These are phyloP conservation scores for Solanum tacnaense DNA, from an alignment of 257 asterid genomes.

Conservation along the genomic window DNA sequence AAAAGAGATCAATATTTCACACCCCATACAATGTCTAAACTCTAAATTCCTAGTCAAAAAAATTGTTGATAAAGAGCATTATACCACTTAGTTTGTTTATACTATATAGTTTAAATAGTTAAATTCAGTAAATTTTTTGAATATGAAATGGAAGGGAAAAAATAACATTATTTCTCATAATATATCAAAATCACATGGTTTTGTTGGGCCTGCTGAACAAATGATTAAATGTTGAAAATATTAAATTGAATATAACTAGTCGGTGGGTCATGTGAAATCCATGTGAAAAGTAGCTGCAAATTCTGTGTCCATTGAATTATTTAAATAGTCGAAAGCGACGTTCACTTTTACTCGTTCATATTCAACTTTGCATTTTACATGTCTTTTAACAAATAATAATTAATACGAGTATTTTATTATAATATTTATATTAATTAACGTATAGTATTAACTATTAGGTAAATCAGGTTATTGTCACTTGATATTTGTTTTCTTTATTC, in stretches of 20 bases:
- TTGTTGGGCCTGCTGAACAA: neutral
- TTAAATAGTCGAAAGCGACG: neutral
- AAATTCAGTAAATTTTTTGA: neutral
- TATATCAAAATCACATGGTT: neutral
- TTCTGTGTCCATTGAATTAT: neutral
- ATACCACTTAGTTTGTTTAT: neutral
- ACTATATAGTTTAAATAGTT: neutral
- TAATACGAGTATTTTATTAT: no score
- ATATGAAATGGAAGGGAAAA: neutral
- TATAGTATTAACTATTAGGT: neutral
- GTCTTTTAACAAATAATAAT: no score
- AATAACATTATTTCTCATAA: neutral
- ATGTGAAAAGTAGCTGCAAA: neutral
- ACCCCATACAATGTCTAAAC: neutral
- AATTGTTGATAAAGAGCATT: neutral
- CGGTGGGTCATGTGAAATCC: neutral
- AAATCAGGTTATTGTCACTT: neutral
- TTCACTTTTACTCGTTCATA: no score
- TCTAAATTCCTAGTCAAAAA: neutral
- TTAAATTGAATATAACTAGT: neutral
- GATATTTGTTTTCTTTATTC: neutral
- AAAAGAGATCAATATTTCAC: neutral
- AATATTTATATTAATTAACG: no score
- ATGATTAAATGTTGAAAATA: neutral
- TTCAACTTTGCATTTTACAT: no score